Percentiles rank a stretch among this genome's conserved stretches.
Conservation (phyloP, 106 monocot species). For the Xerophyta viscosa region DNA sequence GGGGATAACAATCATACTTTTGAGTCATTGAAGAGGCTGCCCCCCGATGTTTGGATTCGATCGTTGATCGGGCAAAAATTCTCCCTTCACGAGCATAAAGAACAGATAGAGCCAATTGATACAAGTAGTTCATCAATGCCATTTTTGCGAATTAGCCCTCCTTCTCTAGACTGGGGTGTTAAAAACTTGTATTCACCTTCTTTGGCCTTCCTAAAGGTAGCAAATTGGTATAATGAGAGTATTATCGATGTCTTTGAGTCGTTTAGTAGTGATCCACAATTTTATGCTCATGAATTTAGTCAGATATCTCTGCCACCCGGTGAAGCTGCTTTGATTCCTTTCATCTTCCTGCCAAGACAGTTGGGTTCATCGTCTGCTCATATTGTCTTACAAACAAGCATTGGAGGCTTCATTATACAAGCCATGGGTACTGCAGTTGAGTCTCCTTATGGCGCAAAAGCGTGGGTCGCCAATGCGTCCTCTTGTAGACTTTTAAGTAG, state of each 20-base stretch:
- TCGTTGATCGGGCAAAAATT: slow-evolving; percentile 2
- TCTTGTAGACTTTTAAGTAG: slow-evolving; percentile 19
- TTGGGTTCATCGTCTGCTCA: slow-evolving; percentile 67
- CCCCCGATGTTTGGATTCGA: slow-evolving; percentile 34
- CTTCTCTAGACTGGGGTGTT: slow-evolving; percentile 56
- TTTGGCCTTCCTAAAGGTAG: slow-evolving; percentile 27
- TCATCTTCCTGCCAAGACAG: slow-evolving; percentile 64
- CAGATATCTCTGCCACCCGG: slow-evolving; percentile 44
- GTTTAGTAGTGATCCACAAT: slow-evolving; percentile 62
- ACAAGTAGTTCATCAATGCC: slow-evolving; percentile 14
- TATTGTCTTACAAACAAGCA: slow-evolving; percentile 74
- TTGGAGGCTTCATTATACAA: slow-evolving; percentile 72
- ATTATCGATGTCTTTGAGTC: slow-evolving; percentile 44
- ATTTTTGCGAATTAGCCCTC: slow-evolving; percentile 47
- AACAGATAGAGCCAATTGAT: slow-evolving; percentile 8
- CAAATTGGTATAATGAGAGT: slow-evolving; percentile 32
- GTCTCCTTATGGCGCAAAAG: slow-evolving; percentile 46
- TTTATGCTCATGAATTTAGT: slow-evolving; percentile 33
- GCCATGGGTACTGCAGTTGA: slow-evolving; percentile 46
- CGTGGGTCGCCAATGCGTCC: slow-evolving; percentile 25
- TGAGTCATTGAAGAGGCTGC: slow-evolving; percentile 21
- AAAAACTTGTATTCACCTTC: slow-evolving; percentile 45
- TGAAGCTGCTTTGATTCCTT: slow-evolving; percentile 34
- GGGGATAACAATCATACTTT: slow-evolving; percentile 3
- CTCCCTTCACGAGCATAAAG: slow-evolving; percentile 7